Evolutionary conservation across 2,329 filamentous ascomycete genomes (phyloP), one percentile per base, ranked within the genome.

Genomic region (Pseudocercospora macadamiae): DNA sequence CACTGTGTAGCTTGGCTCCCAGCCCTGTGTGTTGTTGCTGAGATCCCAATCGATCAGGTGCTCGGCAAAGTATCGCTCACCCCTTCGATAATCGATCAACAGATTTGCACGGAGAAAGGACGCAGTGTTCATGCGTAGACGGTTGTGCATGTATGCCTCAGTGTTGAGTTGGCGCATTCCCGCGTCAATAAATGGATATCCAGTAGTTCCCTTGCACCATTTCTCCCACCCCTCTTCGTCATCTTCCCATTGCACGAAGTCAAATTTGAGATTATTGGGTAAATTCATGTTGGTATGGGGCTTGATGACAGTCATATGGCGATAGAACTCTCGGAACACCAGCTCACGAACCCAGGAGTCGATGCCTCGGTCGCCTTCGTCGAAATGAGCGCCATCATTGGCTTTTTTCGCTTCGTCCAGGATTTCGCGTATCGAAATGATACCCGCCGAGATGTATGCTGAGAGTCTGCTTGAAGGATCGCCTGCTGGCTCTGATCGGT

Each of bases 131-230:
- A 82, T 83, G 28, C 80, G 75, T 9, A 79, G 67, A 0, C 80
- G 75, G 55, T 82, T 82, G 60, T 83, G 80, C 80, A 83, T 82
- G 60, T 79, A 82, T 1, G 74, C 78, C 34, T 82, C 80, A 0
- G 70, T 61, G 39, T 78, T 78, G 42, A 83, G 67, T 55, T 82
- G 80, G 2, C 80, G 68, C 80, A 83, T 82, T 0, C 80, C 80
- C 0, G 80, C 79, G 61, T 82, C 80, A 5, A 83, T 73, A 45
- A 82, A 81, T 0, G 80, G 80, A 16, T 79, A 75, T 8, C 80
- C 80, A 0, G 79, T 79, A 9, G 59, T 73, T 1, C 79, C 80
- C 45, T 78, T 71, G 58, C 73, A 76, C 79, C 79, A 81, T 54
- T 79, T 79, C 59, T 79, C 68, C 73, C 78, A 81, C 3, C 78